Evolutionary conservation across 495 filamentous ascomycete species (phyloP).

Genomic region (Daldinia decipiens): DNA sequence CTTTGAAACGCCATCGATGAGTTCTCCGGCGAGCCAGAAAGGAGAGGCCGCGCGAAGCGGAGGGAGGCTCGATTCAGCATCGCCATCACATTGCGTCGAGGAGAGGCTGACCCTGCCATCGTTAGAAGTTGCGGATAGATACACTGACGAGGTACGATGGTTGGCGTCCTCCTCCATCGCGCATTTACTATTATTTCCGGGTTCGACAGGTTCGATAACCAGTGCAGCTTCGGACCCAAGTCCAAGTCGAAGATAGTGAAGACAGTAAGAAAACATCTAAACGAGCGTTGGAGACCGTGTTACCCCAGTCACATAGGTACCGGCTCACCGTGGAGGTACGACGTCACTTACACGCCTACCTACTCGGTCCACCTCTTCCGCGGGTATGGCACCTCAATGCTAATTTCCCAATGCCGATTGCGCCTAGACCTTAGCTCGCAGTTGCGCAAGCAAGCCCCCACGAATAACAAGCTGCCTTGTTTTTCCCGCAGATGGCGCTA

Average conservation of each 20-base stretch:
- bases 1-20: slow-evolving; percentile 19
- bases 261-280: slow-evolving; percentile 19
- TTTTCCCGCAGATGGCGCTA: slow-evolving; percentile 22
- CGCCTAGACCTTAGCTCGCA: slow-evolving; percentile 25
- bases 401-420: slow-evolving; percentile 13
- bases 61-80: slow-evolving; percentile 14
- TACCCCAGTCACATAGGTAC: slow-evolving; percentile 22
- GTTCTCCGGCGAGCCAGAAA: slow-evolving; percentile 36
- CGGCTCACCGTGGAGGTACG: slow-evolving; percentile 18
- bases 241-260: slow-evolving; percentile 20
- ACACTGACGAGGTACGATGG: slow-evolving; percentile 29
- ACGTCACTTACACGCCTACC: slow-evolving; percentile 30
- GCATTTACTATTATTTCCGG: slow-evolving; percentile 14
- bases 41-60: slow-evolving; percentile 14
- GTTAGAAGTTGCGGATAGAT: slow-evolving; percentile 24
- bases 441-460: slow-evolving; percentile 15
- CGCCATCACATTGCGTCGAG: slow-evolving; percentile 27
- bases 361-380: slow-evolving; percentile 20
- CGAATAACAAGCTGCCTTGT: slow-evolving; percentile 18
- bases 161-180: slow-evolving; percentile 38
- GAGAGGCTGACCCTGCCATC: slow-evolving; percentile 29
- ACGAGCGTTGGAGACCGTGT: slow-evolving; percentile 18
- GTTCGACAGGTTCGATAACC: slow-evolving; percentile 15
- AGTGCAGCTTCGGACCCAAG: slow-evolving; percentile 13
- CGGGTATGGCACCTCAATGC: slow-evolving; percentile 20